phyloP scores from a whole-genome alignment of 371 early-diverging fungal genomes.

The Actinomucor elegans region DNA sequence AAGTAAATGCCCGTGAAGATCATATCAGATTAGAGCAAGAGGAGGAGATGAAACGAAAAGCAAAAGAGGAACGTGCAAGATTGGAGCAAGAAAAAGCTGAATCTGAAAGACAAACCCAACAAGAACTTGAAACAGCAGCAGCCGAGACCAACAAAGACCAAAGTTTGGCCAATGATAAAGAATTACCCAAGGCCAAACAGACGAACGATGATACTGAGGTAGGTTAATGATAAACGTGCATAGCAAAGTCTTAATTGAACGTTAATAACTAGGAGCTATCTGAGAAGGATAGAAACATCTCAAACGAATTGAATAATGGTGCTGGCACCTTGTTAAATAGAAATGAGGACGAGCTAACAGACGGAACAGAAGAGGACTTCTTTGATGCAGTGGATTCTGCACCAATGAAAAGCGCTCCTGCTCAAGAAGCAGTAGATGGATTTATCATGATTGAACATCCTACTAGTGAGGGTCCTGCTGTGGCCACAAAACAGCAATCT shows the following conservation, averaged over 20 bases:
- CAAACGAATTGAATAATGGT: background rate
- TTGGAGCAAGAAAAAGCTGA: background rate
- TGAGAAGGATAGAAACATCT: too few relatives aligned
- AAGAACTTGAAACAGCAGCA: too few relatives aligned
- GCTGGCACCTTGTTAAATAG: background rate
- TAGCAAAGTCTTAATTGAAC: background rate
- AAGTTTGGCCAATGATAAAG: too few relatives aligned
- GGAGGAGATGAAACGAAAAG: background rate
- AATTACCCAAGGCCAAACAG: too few relatives aligned
- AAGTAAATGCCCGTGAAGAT: background rate
- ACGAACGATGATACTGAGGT: too few relatives aligned
- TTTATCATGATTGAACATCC: conserved; percentile 29
- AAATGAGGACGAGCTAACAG: conserved; percentile 1
- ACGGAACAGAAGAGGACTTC: conserved; percentile 23
- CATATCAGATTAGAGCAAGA: background rate
- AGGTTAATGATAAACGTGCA: too few relatives aligned
- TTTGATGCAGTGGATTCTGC: conserved; percentile 18
- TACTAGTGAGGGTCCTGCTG: background rate
- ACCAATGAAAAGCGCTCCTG: background rate
- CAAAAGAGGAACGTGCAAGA: conserved; percentile 3
- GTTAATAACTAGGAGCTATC: too few relatives aligned
- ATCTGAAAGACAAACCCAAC: too few relatives aligned
- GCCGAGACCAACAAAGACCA: too few relatives aligned
- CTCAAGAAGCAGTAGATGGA: conserved; percentile 11
- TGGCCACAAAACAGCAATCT: background rate